Evolutionary conservation across 1,284 basidiomycete genomes (phyloP), one percentile per base, ranked within the genome.

Genomic region (Phellopilus nigrolimitatus): DNA sequence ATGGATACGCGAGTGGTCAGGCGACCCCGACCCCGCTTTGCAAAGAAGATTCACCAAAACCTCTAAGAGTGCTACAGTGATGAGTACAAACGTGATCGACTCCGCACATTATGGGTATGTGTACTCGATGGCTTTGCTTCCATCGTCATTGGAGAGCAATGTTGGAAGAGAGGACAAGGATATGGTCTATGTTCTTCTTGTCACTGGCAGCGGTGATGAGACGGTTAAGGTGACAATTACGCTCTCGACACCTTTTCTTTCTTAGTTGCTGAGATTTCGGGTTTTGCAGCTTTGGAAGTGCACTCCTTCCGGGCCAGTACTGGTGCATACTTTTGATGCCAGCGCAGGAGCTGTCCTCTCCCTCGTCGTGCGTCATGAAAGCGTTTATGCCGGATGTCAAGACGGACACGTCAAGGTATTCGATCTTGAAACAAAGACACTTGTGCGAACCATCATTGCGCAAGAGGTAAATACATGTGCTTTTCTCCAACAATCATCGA

Each of bases 51-150:
- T 59, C 64, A 12, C 70, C 70, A 39, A 64, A 66, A 33, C 62
- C 66, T 10, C 47, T 60, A 6, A 61, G 62, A 4, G 59, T 66
- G 12, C 62, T 88, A 15, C 72, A 78, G 80, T 94, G 22, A 78
- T 82, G 3, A 71, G 78, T 9, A 71, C 72, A 47, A 87, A 88
- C 58, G 84, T 91, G 15, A 73, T 92, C 28, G 84, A 89, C 58
- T 88, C 89, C 2, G 95, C 94, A 1, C 95, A 98, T 66, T 93
- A 84, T 66, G 95, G 95, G 8, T 98, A 98, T 64, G 79, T 97
- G 12, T 97, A 97, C 64, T 91, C 88, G 58, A 84, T 97, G 74
- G 71, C 80, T 0, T 69, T 86, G 30, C 63, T 86, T 6, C 75
- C 75, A 15, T 68, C 68, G 25, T 64, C 62, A 8, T 61, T 68